Conservation (phyloP, 2,329 filamentous ascomycete genomes). For the Arthrobotrys megalospora region DNA sequence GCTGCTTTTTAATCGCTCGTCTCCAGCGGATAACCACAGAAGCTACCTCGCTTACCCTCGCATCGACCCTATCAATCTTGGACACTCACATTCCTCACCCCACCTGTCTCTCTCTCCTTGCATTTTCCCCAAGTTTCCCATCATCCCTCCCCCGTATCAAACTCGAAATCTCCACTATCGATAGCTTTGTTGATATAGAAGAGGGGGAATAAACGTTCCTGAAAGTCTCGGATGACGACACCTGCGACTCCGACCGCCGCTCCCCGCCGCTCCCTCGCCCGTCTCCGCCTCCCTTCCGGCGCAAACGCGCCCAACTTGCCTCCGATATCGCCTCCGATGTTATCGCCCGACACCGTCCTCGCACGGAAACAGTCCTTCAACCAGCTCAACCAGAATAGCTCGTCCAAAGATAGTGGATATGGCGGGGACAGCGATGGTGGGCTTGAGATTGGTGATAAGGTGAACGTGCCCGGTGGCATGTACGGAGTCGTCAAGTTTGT, state of each 20-base stretch:
- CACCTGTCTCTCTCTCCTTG: background rate
- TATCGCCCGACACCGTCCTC: slow-evolving; percentile 69
- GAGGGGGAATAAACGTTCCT: background rate
- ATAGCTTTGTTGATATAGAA: background rate
- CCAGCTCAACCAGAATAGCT: slow-evolving; percentile 74
- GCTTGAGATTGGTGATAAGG: slow-evolving; percentile 82
- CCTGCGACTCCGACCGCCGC: slow-evolving; percentile 59
- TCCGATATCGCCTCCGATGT: slow-evolving; percentile 72
- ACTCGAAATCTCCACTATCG: background rate
- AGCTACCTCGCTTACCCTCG: slow-evolving; percentile 12
- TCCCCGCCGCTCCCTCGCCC: slow-evolving; percentile 65
- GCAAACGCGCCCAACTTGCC: slow-evolving; percentile 66
- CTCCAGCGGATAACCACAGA: slow-evolving; percentile 18
- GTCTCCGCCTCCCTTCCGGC: slow-evolving; percentile 65
- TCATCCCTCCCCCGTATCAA: background rate
- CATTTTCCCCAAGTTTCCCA: slow-evolving; percentile 1
- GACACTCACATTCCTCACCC: slow-evolving; percentile 27
- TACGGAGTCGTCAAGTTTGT: slow-evolving; percentile 89
- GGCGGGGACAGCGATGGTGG: slow-evolving; percentile 70
- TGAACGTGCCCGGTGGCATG: slow-evolving; percentile 96
- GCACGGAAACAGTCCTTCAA: slow-evolving; percentile 80
- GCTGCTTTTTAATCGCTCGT: slow-evolving; percentile 12
- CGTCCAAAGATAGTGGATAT: slow-evolving; percentile 70
- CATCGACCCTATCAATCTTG: slow-evolving; percentile 29
- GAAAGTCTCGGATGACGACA: slow-evolving; percentile 52